Percentiles rank a stretch among this genome's conserved stretches.
Conservation (phyloP, 2,329 filamentous ascomycete species). For the Talaromyces verruculosus region DNA sequence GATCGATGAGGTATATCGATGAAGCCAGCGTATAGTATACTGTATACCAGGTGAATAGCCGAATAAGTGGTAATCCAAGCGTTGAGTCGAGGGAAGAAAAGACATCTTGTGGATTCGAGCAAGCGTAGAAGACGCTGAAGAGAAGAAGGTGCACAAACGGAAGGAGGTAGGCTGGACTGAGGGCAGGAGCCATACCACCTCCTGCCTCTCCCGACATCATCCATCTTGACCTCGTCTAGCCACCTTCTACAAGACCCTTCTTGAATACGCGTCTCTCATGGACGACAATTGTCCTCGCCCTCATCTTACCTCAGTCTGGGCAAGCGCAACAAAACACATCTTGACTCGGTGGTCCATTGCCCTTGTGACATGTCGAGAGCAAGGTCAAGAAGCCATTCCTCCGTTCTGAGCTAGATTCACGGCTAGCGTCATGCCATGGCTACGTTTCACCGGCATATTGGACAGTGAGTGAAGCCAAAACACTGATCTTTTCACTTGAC, state of each 20-base stretch:
- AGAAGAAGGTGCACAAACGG: neutral
- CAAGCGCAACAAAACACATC: neutral
- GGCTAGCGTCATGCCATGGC: too few species aligned
- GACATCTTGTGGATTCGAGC: neutral
- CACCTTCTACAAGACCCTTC: too few species aligned
- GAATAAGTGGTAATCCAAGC: neutral
- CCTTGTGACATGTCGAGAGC: neutral
- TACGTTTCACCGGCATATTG: too few species aligned
- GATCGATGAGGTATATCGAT: conserved; percentile 10
- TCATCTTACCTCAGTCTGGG: neutral
- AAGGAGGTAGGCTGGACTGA: neutral
- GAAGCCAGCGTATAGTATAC: conserved; percentile 13
- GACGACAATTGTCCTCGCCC: neutral
- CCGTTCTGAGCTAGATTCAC: too few species aligned
- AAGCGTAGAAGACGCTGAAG: too few species aligned
- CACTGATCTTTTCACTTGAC: too few species aligned
- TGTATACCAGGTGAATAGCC: neutral
- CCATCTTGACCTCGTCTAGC: too few species aligned
- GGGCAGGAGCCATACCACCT: conserved; percentile 1
- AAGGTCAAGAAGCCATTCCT: neutral
- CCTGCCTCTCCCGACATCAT: neutral
- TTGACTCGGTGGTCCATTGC: neutral
- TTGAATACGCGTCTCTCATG: too few species aligned
- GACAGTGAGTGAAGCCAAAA: too few species aligned
- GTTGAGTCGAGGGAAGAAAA: neutral